Conservation (phyloP, 2,329 filamentous ascomycete species). For the Diaporthe sp. region DNA sequence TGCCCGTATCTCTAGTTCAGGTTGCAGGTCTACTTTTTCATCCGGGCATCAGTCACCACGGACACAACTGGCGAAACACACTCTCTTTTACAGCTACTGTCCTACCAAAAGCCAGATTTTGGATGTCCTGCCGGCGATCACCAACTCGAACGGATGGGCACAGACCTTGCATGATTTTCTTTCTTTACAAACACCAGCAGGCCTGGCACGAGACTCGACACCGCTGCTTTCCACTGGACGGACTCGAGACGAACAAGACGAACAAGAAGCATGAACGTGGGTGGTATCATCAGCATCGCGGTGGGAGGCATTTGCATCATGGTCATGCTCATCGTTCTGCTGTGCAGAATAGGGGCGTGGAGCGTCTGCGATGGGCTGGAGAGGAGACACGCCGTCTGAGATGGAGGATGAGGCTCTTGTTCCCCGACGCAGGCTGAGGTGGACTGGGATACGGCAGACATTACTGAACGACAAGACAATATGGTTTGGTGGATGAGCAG, state of each 20-base stretch:
- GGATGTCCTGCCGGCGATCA: background rate
- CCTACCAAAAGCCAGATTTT: background rate
- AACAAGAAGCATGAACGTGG: conserved; percentile 17
- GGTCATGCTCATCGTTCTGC: conserved; percentile 30
- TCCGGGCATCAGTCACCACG: background rate
- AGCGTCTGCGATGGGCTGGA: conserved; percentile 31
- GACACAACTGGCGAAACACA: background rate
- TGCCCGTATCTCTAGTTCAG: background rate
- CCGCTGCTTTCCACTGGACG: background rate
- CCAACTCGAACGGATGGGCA: background rate
- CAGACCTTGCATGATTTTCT: background rate
- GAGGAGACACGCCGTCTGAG: conserved; percentile 37
- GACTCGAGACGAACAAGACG: background rate
- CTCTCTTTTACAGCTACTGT: background rate
- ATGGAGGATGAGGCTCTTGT: background rate
- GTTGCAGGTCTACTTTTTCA: background rate
- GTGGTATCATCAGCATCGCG: conserved; percentile 26
- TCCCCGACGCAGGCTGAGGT: background rate
- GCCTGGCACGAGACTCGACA: background rate
- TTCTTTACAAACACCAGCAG: background rate
- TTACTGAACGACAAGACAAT: no score
- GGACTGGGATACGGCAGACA: background rate
- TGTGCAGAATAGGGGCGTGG: conserved; percentile 38
- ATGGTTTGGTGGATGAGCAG: background rate
- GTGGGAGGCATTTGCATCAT: conserved; percentile 32